Evolutionary conservation across 116 monocot species (phyloP), one percentile per base, ranked within the genome.

Genomic region (Dioscorea cayenensis): DNA sequence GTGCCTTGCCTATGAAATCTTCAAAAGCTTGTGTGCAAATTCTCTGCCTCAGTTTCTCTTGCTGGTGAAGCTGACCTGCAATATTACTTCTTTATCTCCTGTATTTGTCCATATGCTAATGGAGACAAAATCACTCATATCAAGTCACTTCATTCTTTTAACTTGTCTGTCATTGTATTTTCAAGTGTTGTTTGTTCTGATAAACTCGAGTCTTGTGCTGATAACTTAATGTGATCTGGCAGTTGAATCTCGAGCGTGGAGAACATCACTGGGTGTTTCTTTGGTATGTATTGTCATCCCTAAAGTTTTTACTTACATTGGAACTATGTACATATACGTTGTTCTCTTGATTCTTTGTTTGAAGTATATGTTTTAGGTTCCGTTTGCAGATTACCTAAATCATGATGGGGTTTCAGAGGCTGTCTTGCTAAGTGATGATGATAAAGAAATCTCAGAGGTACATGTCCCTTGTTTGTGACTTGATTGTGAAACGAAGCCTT

Each of bases 321-420:
- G 2, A 22, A 4, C 25, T 28, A 20, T 62, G 5, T 62, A 5
- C 49, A 3, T 72, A 5, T 60, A 3, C 68, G 23, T 67, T 66
- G 13, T 49, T 37, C 17, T 48, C 43, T 66, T 18, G 28, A 36
- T 51, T 75, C 62, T n/a, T 62, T 18, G 37, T 59, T 61, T 87
- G 35, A 66, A 66, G 73, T 72, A 37, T 51, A 27, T 59, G 36
- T 70, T 88, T 67, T 86, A 94, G 94, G 80, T 94, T 32, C 94
- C 94, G 82, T 94, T 91, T 91, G 94, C 94, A 88, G 94, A 94
- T 91, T 88, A 84, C 76, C 74, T 91, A 25, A 94, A 94, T 75
- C 94, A 94, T 77, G 90, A 94, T 77, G 88, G 88, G 35, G 38
- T 43, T 65, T 91, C 86, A n/a, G 77, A 80, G 49, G 66, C 88